Percentiles rank a stretch among this genome's conserved stretches.
Evolutionary conservation across 2,329 filamentous ascomycete genomes (phyloP).

Genomic region (Sporothrix pseudoabietina): DNA sequence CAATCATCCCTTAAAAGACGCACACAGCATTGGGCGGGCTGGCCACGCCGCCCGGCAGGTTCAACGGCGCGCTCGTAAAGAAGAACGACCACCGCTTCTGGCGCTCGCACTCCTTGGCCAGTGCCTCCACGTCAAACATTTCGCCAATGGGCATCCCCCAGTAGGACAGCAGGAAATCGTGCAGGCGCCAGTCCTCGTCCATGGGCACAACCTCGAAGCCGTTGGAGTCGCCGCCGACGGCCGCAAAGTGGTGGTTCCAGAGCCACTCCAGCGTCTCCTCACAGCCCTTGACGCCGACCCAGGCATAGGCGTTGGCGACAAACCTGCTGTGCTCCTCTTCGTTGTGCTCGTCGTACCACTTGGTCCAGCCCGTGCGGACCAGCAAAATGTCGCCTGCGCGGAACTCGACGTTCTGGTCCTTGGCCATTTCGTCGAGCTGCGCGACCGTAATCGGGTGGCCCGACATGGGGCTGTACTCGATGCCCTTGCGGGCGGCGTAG

Average conservation of each 20-base stretch:
- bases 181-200: slow-evolving; percentile 42
- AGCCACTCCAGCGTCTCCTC: slow-evolving; percentile 64
- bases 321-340: slow-evolving; percentile 42
- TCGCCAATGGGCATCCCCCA: slow-evolving; percentile 60
- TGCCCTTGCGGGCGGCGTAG: slow-evolving; percentile 54
- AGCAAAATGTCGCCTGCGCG: slow-evolving; percentile 66
- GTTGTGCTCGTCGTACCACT: slow-evolving; percentile 55
- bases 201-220: slow-evolving; percentile 55
- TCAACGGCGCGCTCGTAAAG: slow-evolving; percentile 61
- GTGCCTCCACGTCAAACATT: slow-evolving; percentile 57
- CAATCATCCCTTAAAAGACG: slow-evolving; percentile 37
- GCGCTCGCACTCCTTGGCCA: slow-evolving; percentile 56
- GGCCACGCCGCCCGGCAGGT: slow-evolving; percentile 56
- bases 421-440: slow-evolving; percentile 61
- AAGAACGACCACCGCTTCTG: slow-evolving; percentile 61
- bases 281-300: slow-evolving; percentile 48
- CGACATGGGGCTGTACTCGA: slow-evolving; percentile 55
- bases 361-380: slow-evolving; percentile 64
- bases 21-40: slow-evolving; percentile 54
- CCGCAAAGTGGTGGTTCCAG: slow-evolving; percentile 69
- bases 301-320: slow-evolving; percentile 37
- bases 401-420: slow-evolving; percentile 63
- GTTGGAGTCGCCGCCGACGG: slow-evolving; percentile 64
- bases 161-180: slow-evolving; percentile 52
- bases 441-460: slow-evolving; percentile 56